Conservation (phyloP, 2,329 filamentous ascomycete genomes). For the Dendrostoma leiphaemia region DNA sequence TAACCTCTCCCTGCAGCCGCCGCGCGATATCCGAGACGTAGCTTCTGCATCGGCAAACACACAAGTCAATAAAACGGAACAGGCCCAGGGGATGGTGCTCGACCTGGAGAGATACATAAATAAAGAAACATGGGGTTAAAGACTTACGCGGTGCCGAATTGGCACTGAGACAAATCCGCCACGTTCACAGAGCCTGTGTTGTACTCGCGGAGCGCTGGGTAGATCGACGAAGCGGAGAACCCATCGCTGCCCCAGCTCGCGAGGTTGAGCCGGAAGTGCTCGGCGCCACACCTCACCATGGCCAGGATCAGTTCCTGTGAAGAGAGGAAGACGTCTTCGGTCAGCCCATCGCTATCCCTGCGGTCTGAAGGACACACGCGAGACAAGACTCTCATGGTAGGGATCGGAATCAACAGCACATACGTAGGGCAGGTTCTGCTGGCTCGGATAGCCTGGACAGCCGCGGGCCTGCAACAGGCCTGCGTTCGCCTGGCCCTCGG, state of each 20-base stretch:
- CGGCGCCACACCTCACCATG: conserved; percentile 22
- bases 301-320: background rate
- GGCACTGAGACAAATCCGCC: conserved; percentile 30
- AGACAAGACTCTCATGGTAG: no score
- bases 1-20: conserved; percentile 8
- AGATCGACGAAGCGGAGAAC: no score
- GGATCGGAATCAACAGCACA: no score
- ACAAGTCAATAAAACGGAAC: background rate
- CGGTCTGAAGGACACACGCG: no score
- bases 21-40: conserved; percentile 11
- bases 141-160: background rate
- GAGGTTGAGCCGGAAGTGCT: conserved; percentile 29
- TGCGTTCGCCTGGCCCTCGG: conserved; percentile 31
- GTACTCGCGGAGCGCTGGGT: conserved; percentile 37
- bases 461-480: conserved; percentile 40
- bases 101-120: no score
- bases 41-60: background rate
- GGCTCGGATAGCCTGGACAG: conserved; percentile 32
- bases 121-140: background rate
- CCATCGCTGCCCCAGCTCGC: conserved; percentile 25
- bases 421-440: conserved; percentile 31
- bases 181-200: conserved; percentile 37
- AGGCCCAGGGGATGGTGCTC: background rate
- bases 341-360: background rate
- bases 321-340: no score